Evolutionary conservation across 345 rosid genomes (phyloP).

Genomic region (Angophora floribunda): DNA sequence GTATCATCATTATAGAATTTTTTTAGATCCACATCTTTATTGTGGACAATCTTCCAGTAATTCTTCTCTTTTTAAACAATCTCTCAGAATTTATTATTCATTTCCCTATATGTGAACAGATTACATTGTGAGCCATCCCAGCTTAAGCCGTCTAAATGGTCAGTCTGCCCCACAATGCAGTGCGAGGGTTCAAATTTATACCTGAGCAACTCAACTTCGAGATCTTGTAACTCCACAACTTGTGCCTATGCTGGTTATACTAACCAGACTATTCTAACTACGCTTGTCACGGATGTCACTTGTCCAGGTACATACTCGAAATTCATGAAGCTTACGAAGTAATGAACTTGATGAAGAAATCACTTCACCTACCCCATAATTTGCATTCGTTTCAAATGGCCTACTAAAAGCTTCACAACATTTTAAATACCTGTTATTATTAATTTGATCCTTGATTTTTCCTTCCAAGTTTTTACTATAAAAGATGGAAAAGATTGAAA

Average conservation of each 20-base stretch:
- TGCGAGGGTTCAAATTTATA: slow-evolving; percentile 33
- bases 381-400: background rate
- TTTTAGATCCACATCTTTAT: background rate
- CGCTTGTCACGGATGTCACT: slow-evolving; percentile 15
- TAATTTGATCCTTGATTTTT: background rate
- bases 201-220: slow-evolving; percentile 28
- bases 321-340: background rate
- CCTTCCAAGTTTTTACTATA: background rate
- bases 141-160: slow-evolving; percentile 23
- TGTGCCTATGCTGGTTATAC: slow-evolving; percentile 70
- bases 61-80: background rate
- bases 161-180: slow-evolving; percentile 42
- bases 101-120: slow-evolving; percentile 23
- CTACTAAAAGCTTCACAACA: background rate
- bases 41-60: background rate
- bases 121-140: slow-evolving; percentile 55
- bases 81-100: background rate
- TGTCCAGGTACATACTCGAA: slow-evolving; percentile 20
- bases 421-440: background rate
- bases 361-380: background rate
- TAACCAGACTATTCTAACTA: slow-evolving; percentile 31
- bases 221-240: slow-evolving; percentile 29
- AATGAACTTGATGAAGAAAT: background rate
- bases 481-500: background rate
- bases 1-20: slow-evolving; percentile 3